Percentiles rank a stretch among this genome's conserved stretches.
These are phyloP conservation scores for Candida tibetensis DNA, from an alignment of 805 yeast species.

Conservation along the genomic window DNA sequence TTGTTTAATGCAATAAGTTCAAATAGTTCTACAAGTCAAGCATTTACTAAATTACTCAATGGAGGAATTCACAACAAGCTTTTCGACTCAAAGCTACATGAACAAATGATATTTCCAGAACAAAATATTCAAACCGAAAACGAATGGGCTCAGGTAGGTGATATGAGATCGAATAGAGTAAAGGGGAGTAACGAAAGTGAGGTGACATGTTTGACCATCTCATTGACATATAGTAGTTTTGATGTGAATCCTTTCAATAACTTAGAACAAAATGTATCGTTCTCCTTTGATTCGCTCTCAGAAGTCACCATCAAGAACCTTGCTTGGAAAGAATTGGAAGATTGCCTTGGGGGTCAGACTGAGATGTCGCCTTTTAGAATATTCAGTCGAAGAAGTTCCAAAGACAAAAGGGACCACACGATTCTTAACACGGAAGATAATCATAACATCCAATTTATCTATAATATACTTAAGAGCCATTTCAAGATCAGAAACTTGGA, in stretches of 20 bases:
- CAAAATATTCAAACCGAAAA: constrained; percentile 14
- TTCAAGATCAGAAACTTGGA: constrained; percentile 29
- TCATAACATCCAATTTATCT: constrained; percentile 31
- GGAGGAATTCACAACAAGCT: constrained; percentile 10
- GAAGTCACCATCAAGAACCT: constrained; percentile 22
- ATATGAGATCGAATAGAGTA: constrained; percentile 5
- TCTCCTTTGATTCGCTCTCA: constrained; percentile 29
- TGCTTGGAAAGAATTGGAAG: constrained; percentile 21
- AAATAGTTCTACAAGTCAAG: constrained; percentile 8
- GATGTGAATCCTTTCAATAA: constrained; percentile 32
- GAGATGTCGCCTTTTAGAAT: constrained; percentile 20
- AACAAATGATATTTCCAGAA: constrained; percentile 15
- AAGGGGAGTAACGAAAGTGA: background rate
- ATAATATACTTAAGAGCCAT: constrained; percentile 30
- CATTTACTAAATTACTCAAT: constrained; percentile 10
- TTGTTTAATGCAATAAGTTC: constrained; percentile 13
- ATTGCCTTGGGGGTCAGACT: constrained; percentile 26
- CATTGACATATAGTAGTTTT: constrained; percentile 33
- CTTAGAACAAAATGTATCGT: constrained; percentile 18
- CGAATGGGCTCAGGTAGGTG: constrained; percentile 15
- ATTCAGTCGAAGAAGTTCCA: constrained; percentile 8
- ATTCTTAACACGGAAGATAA: constrained; percentile 23
- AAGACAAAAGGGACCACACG: constrained; percentile 2
- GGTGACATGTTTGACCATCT: constrained; percentile 33
- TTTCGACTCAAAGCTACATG: constrained; percentile 15